Evolutionary conservation across 2,329 filamentous ascomycete genomes (phyloP).

Genomic region (Fusarium setosum): DNA sequence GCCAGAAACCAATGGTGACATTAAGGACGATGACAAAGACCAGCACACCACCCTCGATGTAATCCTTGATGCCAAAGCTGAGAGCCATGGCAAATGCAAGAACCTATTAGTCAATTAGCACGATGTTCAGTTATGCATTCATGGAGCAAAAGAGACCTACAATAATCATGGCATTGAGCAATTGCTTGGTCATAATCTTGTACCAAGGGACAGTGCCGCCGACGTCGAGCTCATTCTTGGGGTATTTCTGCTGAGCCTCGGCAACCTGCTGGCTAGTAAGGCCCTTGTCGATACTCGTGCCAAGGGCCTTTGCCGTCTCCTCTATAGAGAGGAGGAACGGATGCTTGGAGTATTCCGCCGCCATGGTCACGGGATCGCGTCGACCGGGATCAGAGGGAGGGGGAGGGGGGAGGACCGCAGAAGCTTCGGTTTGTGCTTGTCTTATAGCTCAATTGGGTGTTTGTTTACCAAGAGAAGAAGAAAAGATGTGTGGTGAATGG

Average conservation of each 20-base stretch:
- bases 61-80: slow-evolving; percentile 74
- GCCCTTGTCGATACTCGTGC: slow-evolving; percentile 74
- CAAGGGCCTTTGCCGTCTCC: slow-evolving; percentile 71
- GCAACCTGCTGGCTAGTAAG: slow-evolving; percentile 70
- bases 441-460: slow-evolving; percentile 2
- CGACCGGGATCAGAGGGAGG: slow-evolving; percentile 13
- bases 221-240: slow-evolving; percentile 77
- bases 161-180: slow-evolving; percentile 83
- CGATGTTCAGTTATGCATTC: not conserved
- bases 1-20: slow-evolving; percentile 74
- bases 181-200: slow-evolving; percentile 78
- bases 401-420: not conserved
- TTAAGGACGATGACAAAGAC: slow-evolving; percentile 76
- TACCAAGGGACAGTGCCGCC: slow-evolving; percentile 75
- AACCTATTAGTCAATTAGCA: slow-evolving; percentile 60
- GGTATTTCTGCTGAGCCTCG: slow-evolving; percentile 68
- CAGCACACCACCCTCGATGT: slow-evolving; percentile 75
- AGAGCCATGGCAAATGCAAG: slow-evolving; percentile 82
- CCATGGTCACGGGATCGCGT: slow-evolving; percentile 48
- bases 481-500: slow-evolving; percentile 1
- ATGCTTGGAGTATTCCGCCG: slow-evolving; percentile 63
- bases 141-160: slow-evolving; percentile 52
- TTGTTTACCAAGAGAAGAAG: not conserved
- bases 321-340: slow-evolving; percentile 71
- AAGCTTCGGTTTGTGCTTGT: slow-evolving; percentile 10